phyloP scores from a whole-genome alignment of 1,139 yeast species.

The Hansenula lynferdii region DNA sequence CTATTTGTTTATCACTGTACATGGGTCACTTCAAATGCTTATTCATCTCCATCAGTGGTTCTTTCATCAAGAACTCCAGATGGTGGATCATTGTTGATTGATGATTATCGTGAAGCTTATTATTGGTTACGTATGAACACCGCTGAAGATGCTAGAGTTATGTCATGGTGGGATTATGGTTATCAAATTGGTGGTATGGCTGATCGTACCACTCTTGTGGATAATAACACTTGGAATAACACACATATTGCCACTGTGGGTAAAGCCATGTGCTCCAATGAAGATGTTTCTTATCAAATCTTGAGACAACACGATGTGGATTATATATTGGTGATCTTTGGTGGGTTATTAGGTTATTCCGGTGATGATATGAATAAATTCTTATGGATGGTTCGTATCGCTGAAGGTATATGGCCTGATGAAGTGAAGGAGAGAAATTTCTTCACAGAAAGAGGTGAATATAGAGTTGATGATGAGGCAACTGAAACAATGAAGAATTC shows the following conservation, averaged over 20 bases:
- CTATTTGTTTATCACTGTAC: slow-evolving; percentile 93
- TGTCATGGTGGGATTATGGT: slow-evolving; percentile 99
- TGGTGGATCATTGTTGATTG: slow-evolving; percentile 82
- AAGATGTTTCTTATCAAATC: slow-evolving; percentile 84
- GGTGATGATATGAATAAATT: slow-evolving; percentile 98
- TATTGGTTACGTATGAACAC: slow-evolving; percentile 99
- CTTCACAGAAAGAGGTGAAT: slow-evolving; percentile 85
- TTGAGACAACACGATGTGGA: slow-evolving; percentile 92
- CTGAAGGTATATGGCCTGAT: slow-evolving; percentile 99
- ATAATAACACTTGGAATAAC: slow-evolving; percentile 99
- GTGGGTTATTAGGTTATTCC: slow-evolving; percentile 89
- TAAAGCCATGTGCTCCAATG: slow-evolving; percentile 91
- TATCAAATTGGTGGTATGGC: slow-evolving; percentile 99
- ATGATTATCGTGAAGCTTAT: slow-evolving; percentile 98
- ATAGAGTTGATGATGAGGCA: slow-evolving; percentile 79
- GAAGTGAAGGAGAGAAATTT: slow-evolving; percentile 82
- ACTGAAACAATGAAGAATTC: slow-evolving; percentile 82
- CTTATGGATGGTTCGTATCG: slow-evolving; percentile 97
- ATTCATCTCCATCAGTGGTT: slow-evolving; percentile 97
- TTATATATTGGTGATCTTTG: slow-evolving; percentile 88
- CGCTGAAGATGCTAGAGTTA: slow-evolving; percentile 89
- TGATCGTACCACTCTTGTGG: slow-evolving; percentile 96
- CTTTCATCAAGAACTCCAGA: slow-evolving; percentile 81
- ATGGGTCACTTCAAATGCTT: slow-evolving; percentile 95
- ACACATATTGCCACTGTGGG: slow-evolving; percentile 99